Evolutionary conservation across 2,329 filamentous ascomycete species (phyloP).

Genomic region (Simplicillium sp.): DNA sequence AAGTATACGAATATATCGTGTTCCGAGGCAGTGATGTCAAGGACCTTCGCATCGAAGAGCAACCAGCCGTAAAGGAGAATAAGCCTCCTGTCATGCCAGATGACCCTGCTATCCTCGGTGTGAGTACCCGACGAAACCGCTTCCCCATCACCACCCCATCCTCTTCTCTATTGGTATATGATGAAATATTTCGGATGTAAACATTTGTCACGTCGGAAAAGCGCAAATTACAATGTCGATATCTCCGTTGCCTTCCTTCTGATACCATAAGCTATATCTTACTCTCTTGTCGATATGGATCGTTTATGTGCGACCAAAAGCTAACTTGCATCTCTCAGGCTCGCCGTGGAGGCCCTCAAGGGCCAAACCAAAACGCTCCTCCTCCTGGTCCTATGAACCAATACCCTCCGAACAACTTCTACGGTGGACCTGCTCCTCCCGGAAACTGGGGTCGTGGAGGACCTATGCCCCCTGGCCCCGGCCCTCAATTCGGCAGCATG

Average conservation of each 20-base stretch:
- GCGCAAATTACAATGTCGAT: constrained; percentile 94
- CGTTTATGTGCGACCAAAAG: background rate
- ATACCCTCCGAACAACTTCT: constrained; percentile 36
- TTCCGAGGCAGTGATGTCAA: constrained; percentile 98
- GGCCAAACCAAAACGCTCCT: constrained; percentile 18
- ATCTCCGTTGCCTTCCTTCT: constrained; percentile 99
- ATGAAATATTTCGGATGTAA: constrained; percentile 99
- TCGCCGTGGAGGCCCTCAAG: constrained; percentile 26
- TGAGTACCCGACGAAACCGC: constrained; percentile 49
- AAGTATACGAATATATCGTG: constrained; percentile 96
- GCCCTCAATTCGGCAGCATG: constrained; percentile 58
- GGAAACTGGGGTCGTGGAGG: constrained; percentile 46
- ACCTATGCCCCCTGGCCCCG: constrained; percentile 46
- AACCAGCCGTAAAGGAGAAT: constrained; percentile 63
- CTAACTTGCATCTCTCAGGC: constrained; percentile 18
- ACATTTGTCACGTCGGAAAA: constrained; percentile 72
- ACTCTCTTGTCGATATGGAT: constrained; percentile 7
- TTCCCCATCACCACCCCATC: constrained; percentile 3
- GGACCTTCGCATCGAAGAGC: constrained; percentile 87
- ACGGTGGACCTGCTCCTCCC: constrained; percentile 40
- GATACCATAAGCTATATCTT: constrained; percentile 35
- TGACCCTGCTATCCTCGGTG: constrained; percentile 92
- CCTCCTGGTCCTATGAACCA: constrained; percentile 23
- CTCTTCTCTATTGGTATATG: constrained; percentile 41
- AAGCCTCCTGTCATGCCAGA: constrained; percentile 74